Conservation (phyloP, 23 red algal species). For the Gracilaria vermiculophylla region DNA sequence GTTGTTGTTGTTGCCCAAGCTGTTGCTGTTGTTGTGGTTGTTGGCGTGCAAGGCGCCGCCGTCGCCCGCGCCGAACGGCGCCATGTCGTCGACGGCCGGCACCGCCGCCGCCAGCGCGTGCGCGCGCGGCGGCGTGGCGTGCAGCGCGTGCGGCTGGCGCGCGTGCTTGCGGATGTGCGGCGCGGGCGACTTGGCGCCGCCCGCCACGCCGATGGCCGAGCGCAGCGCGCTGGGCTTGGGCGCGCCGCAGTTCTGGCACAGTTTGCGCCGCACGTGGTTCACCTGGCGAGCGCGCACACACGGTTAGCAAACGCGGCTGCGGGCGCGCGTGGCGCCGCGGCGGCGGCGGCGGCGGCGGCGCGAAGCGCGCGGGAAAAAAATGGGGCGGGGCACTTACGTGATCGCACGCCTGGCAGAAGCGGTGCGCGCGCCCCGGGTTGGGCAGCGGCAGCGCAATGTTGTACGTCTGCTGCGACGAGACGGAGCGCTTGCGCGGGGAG, state of each 20-base stretch:
- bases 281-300: not conserved
- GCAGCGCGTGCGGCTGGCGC: not conserved
- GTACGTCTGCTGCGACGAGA: not conserved
- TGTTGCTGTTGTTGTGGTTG: too few species aligned
- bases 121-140: too few species aligned
- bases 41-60: too few species aligned
- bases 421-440: constrained; percentile 50
- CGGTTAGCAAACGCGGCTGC: not conserved
- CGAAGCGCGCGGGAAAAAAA: not conserved
- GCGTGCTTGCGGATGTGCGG: not conserved
- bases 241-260: constrained; percentile 49
- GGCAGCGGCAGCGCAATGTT: constrained; percentile 47
- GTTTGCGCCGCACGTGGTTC: constrained; percentile 54
- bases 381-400: constrained; percentile 4
- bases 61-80: too few species aligned
- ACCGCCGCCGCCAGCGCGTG: too few species aligned
- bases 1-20: too few species aligned
- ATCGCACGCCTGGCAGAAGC: constrained; percentile 59
- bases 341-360: not conserved
- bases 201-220: constrained; percentile 6
- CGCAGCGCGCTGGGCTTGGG: constrained; percentile 51
- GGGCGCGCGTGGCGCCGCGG: too few species aligned
- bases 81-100: too few species aligned
- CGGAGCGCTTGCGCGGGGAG: not conserved
- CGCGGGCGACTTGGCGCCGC: not conserved